Percentiles rank a stretch among this genome's conserved stretches.
phyloP scores from a whole-genome alignment of 192 early-diverging fungal species.

The Podila clonocystis region DNA sequence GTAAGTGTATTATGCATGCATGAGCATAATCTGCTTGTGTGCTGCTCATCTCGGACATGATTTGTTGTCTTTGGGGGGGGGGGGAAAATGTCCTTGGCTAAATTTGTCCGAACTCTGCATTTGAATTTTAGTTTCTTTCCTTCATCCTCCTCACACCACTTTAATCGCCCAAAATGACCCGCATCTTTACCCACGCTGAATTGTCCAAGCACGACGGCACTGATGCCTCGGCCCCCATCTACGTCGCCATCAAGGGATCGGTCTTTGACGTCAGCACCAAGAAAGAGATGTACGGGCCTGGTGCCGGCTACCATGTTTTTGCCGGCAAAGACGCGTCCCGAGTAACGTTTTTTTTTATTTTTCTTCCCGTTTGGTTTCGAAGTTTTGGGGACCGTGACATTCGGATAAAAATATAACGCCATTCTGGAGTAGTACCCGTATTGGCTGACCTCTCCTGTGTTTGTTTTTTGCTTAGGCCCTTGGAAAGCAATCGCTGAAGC shows the following conservation, averaged over 20 bases:
- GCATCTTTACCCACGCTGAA: slow-evolving; percentile 62
- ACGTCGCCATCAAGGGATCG: slow-evolving; percentile 83
- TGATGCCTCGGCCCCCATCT: slow-evolving; percentile 69
- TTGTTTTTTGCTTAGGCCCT: slow-evolving; percentile 58
- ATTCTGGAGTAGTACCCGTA: background rate
- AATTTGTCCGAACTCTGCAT: no score
- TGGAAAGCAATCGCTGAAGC: slow-evolving; percentile 69
- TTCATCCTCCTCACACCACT: background rate
- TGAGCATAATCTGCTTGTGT: background rate
- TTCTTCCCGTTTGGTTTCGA: background rate
- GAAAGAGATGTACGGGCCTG: slow-evolving; percentile 68
- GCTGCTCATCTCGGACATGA: no score
- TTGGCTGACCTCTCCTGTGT: background rate
- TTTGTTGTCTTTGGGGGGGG: no score
- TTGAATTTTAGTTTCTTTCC: background rate
- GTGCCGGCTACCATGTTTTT: slow-evolving; percentile 72
- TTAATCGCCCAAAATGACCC: slow-evolving; percentile 23
- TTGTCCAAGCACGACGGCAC: slow-evolving; percentile 71
- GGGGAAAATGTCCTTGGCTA: no score
- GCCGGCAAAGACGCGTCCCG: slow-evolving; percentile 83
- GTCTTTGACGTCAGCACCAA: slow-evolving; percentile 77
- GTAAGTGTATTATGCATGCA: background rate
- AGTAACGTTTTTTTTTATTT: slow-evolving; percentile 34
- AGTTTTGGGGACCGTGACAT: background rate
- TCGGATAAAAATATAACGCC: slow-evolving; percentile 1